phyloP scores from a whole-genome alignment of 2,329 filamentous ascomycete genomes.

The Ceratocystis ficicola region DNA sequence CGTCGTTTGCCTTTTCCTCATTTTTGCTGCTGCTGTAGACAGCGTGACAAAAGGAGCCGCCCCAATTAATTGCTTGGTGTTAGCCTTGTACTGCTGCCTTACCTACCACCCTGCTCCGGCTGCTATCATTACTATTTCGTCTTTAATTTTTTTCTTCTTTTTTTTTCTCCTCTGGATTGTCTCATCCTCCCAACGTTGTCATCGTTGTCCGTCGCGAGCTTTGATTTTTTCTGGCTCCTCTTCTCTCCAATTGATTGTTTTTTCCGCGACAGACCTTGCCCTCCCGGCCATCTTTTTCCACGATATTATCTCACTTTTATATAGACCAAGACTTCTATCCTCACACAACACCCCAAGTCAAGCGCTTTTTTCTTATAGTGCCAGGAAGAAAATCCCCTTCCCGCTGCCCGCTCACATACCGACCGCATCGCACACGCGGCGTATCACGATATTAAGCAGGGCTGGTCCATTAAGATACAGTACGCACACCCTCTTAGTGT shows the following conservation, averaged over 20 bases:
- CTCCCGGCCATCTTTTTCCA: constrained; percentile 10
- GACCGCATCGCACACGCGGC: too few species aligned
- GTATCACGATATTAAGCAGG: too few species aligned
- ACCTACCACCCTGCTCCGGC: background rate
- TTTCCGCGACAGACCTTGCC: constrained; percentile 8
- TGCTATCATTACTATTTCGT: background rate
- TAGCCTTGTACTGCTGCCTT: background rate
- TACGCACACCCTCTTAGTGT: background rate
- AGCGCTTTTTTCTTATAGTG: background rate
- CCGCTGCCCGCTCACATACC: background rate
- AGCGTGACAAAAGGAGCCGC: too few species aligned
- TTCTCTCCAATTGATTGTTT: constrained; percentile 10
- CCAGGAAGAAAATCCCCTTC: background rate
- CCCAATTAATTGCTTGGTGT: background rate
- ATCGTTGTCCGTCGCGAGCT: constrained; percentile 2
- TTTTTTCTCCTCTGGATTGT: background rate
- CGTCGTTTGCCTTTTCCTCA: background rate
- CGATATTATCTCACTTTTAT: constrained; percentile 9
- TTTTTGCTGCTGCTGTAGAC: background rate
- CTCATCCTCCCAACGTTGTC: constrained; percentile 9
- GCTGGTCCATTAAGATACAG: too few species aligned
- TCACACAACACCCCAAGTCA: background rate
- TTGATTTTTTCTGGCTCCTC: constrained; percentile 13
- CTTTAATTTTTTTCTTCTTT: background rate
- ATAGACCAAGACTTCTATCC: background rate